Percentiles rank a stretch among this genome's conserved stretches.
Conservation (phyloP, 371 early-diverging fungal genomes). For the Haplosporangium sp. region DNA sequence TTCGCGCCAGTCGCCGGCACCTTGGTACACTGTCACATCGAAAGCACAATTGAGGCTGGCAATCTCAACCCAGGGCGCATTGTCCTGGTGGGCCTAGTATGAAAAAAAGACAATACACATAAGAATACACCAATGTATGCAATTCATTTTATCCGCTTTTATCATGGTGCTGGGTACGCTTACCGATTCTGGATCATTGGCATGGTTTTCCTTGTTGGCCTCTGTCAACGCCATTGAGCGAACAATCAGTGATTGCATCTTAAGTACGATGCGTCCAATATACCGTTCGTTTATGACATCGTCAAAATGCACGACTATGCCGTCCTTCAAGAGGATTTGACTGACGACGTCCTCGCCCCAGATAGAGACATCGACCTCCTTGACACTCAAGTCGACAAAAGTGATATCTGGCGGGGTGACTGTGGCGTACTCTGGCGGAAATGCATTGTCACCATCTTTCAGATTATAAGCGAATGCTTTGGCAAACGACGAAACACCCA, state of each 20-base stretch:
- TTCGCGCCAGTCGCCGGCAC: slow-evolving; percentile 69
- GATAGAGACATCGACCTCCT: slow-evolving; percentile 71
- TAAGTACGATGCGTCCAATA: slow-evolving; percentile 66
- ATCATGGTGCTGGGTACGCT: neutral
- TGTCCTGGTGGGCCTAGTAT: slow-evolving; percentile 22
- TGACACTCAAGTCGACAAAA: slow-evolving; percentile 68
- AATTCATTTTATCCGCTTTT: neutral
- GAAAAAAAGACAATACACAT: neutral
- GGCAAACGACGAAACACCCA: slow-evolving; percentile 67
- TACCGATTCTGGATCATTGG: slow-evolving; percentile 31
- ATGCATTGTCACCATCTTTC: slow-evolving; percentile 78
- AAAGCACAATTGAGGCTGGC: slow-evolving; percentile 70
- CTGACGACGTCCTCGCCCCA: slow-evolving; percentile 72
- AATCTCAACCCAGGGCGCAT: slow-evolving; percentile 80
- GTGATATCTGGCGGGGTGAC: slow-evolving; percentile 72
- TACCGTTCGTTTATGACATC: slow-evolving; percentile 74
- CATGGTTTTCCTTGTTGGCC: slow-evolving; percentile 17
- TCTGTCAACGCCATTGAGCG: slow-evolving; percentile 64
- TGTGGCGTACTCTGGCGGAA: slow-evolving; percentile 63
- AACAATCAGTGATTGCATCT: slow-evolving; percentile 69
- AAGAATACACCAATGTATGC: neutral
- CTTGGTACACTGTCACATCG: slow-evolving; percentile 70
- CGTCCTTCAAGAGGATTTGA: slow-evolving; percentile 66
- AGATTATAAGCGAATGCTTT: slow-evolving; percentile 77
- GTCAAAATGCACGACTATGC: slow-evolving; percentile 72